Evolutionary conservation across 768 basidiomycete species (phyloP).

Genomic region (Boletus subparvulus): DNA sequence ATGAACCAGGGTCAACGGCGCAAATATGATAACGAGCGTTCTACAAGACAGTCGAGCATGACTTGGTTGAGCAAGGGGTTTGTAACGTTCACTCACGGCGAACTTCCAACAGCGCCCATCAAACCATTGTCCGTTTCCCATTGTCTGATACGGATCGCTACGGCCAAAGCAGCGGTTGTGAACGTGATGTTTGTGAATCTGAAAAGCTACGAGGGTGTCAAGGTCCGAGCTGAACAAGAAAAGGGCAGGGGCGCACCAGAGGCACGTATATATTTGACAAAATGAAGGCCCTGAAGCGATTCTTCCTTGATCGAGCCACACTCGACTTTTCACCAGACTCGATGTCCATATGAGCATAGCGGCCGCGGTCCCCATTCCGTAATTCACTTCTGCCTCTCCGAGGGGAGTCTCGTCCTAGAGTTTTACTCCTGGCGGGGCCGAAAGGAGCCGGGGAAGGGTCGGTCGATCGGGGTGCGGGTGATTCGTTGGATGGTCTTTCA

Average conservation of each 20-base stretch:
- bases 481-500: conserved; percentile 23
- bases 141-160: conserved; percentile 73
- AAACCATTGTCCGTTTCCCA: conserved; percentile 50
- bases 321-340: conserved; percentile 32
- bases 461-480: conserved; percentile 25
- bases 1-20: conserved; percentile 78
- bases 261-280: conserved; percentile 77
- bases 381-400: conserved; percentile 37
- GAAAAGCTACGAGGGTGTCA: conserved; percentile 56
- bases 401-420: conserved; percentile 68
- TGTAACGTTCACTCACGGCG: conserved; percentile 54
- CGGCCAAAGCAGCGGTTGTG: conserved; percentile 72
- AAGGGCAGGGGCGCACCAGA: conserved; percentile 47
- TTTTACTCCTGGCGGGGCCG: conserved; percentile 54
- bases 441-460: conserved; percentile 36
- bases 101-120: conserved; percentile 78
- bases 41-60: conserved; percentile 35
- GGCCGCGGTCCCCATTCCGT: conserved; percentile 8
- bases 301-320: conserved; percentile 38
- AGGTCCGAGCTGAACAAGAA: background rate
- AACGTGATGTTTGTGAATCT: conserved; percentile 83
- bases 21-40: conserved; percentile 82
- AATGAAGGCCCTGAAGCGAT: conserved; percentile 62
- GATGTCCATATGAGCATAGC: conserved; percentile 21
- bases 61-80: background rate